Conservation (phyloP, 257 asterid species). For the Orobanche coerulescens region DNA sequence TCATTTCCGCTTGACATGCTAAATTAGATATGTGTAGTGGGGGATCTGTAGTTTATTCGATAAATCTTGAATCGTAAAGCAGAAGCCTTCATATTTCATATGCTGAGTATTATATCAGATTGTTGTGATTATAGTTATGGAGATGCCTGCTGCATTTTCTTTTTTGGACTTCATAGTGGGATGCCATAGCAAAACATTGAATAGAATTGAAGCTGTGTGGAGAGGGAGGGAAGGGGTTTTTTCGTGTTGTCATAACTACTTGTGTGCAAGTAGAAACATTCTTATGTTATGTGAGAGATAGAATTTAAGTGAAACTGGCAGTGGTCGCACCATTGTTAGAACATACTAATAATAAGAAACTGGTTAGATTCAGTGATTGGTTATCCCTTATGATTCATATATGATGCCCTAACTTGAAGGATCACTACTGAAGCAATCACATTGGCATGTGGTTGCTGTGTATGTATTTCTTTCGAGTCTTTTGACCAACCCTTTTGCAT, state of each 20-base stretch:
- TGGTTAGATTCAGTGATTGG: not conserved
- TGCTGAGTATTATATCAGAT: not conserved
- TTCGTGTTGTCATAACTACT: not conserved
- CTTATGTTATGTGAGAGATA: not conserved
- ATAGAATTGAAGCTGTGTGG: not conserved
- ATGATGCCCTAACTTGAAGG: too few species aligned
- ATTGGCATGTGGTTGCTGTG: not conserved
- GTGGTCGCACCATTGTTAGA: too few species aligned
- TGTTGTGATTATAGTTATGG: not conserved
- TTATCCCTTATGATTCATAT: too few species aligned
- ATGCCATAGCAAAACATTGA: not conserved
- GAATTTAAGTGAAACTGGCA: too few species aligned
- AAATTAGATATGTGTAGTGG: not conserved
- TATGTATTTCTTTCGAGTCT: not conserved
- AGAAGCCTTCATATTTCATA: not conserved
- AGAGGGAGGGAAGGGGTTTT: not conserved
- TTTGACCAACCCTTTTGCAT: too few species aligned
- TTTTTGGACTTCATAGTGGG: not conserved
- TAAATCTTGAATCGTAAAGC: not conserved
- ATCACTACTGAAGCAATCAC: too few species aligned
- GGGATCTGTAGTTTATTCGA: not conserved
- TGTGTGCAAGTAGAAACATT: not conserved
- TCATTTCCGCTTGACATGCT: constrained; percentile 19
- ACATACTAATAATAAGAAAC: not conserved
- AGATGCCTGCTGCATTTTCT: not conserved